Base-by-base conservation (phyloP, 2,329 filamentous ascomycete species). In the Mycosphaerella sp. region DNA sequence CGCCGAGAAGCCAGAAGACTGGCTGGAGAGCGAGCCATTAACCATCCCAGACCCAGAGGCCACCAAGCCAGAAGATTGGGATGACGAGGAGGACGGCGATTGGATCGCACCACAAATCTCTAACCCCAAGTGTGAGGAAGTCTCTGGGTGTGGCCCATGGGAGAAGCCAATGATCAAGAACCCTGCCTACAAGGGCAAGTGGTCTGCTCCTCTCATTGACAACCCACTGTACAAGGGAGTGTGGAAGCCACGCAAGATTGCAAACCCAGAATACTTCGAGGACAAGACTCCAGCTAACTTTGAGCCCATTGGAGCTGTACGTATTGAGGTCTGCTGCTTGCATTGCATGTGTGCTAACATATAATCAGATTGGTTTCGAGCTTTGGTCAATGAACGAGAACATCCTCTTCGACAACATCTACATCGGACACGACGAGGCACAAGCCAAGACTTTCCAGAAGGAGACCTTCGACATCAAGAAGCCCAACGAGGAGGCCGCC, bases 301-400 rank as follows among this genome's bases (percentile, higher is more conserved):
- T 69, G 93, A 98, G 81, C 91, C 93, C 64, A 97, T 98, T 74
- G 93, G 93, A 69, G 92, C 89, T 78, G 87, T 91, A 80, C 85
- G 86, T 87, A 53, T 11, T 42, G 14, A 26, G 48, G 9, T 31
- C n/a, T n/a, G 34, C 31, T 26, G 1, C 32, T 8, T 17, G 44
- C 8, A 45, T 26, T 14, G 10, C 14, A 32, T 6, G 26, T 39
- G 3, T 45, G 51, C 61, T 65, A 48, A 65, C 44, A 12, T 32
- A 23, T 12, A 10, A 45, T 17, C 44, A 90, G 87, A 91, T 97
- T 76, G 93, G 93, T 67, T 97, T 97, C 69, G 93, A 98, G 76
- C 92, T 98, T 77, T 98, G 93, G 93, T 97, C 93, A 68, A 98
- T 98, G 93, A 92, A 96, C 78, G 95, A 85, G 73, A 87, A 96